phyloP scores from a whole-genome alignment of 495 filamentous ascomycete genomes.

The Cetradonia linearis region DNA sequence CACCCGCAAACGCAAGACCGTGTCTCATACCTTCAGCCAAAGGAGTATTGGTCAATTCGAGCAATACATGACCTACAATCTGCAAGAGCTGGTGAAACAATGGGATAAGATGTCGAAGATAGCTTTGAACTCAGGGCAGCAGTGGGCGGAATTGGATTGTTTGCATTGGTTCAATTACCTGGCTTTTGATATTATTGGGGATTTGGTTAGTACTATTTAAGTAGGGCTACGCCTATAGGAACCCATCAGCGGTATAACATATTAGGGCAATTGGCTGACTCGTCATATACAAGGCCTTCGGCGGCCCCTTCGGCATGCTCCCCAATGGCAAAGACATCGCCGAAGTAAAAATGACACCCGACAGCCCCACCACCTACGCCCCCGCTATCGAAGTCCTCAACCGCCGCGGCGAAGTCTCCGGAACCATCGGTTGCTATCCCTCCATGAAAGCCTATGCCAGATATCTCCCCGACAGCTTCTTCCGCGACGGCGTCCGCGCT shows the following conservation, averaged over 20 bases:
- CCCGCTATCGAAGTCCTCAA: constrained; percentile 46
- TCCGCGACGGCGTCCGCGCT: constrained; percentile 39
- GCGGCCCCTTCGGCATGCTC: constrained; percentile 46
- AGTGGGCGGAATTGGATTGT: constrained; percentile 58
- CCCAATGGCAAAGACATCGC: constrained; percentile 47
- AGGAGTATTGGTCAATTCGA: constrained; percentile 81
- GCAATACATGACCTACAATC: constrained; percentile 75
- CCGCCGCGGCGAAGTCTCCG: constrained; percentile 45
- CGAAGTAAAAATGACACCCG: constrained; percentile 44
- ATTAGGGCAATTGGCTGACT: background rate
- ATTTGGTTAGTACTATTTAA: constrained; percentile 33
- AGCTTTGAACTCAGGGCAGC: constrained; percentile 32
- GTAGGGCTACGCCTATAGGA: background rate
- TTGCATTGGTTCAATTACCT: constrained; percentile 93
- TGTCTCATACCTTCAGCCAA: constrained; percentile 77
- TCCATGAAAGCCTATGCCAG: constrained; percentile 41
- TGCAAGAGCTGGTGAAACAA: constrained; percentile 61
- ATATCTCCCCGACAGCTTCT: constrained; percentile 45
- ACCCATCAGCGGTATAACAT: background rate
- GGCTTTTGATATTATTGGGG: constrained; percentile 87
- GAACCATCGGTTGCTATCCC: constrained; percentile 39
- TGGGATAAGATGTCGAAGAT: constrained; percentile 50
- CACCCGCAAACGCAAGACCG: constrained; percentile 79
- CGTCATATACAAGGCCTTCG: constrained; percentile 34
- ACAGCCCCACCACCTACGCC: constrained; percentile 37